These are phyloP conservation scores for Astrothelium macrocarpum DNA, from an alignment of 495 filamentous ascomycete genomes.

Conservation along the genomic window DNA sequence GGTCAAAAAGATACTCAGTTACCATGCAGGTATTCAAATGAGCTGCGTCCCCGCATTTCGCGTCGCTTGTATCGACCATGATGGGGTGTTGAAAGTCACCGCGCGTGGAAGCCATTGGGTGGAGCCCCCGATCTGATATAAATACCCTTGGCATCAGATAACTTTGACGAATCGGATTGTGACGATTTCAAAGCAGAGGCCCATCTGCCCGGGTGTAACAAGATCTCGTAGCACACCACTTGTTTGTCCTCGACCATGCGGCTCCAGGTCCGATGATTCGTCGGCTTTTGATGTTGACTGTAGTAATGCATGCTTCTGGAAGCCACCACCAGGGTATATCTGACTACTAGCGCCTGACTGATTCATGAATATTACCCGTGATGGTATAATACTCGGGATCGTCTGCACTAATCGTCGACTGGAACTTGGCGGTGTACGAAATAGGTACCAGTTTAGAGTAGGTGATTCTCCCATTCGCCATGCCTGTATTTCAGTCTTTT, in stretches of 20 bases:
- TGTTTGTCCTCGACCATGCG: background rate
- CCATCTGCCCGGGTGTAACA: conserved; percentile 1
- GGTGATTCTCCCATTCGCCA: no score
- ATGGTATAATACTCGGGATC: no score
- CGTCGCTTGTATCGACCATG: background rate
- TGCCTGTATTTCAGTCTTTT: no score
- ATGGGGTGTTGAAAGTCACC: background rate
- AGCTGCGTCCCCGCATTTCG: background rate
- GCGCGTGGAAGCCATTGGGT: background rate
- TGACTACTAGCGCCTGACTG: no score
- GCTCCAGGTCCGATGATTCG: background rate
- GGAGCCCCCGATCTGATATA: background rate
- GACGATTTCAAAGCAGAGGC: background rate
- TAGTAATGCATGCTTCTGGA: background rate
- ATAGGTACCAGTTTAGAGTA: no score
- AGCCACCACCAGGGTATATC: no score
- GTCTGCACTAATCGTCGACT: no score
- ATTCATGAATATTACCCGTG: background rate
- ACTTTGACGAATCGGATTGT: background rate
- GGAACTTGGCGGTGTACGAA: no score
- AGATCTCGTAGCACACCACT: background rate
- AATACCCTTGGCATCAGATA: background rate
- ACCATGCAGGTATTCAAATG: background rate
- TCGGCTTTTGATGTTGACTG: background rate
- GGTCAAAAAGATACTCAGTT: background rate